phyloP scores from a whole-genome alignment of 2,329 filamentous ascomycete genomes.

The Penicillium sp. region DNA sequence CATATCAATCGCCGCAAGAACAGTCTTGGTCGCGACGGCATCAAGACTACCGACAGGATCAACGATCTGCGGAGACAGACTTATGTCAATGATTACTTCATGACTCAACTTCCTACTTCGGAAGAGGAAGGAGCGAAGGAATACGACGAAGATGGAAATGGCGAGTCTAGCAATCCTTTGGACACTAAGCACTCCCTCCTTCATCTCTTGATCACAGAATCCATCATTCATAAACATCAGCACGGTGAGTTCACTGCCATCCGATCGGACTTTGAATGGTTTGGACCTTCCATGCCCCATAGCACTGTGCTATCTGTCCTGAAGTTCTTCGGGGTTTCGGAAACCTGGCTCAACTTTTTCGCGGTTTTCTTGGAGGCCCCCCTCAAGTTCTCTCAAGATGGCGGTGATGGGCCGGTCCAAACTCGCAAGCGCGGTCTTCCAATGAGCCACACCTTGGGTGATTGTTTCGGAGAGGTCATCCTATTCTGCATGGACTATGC shows the following conservation, averaged over 20 bases:
- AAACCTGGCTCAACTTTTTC: slow-evolving; percentile 62
- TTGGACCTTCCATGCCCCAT: slow-evolving; percentile 61
- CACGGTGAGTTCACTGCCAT: slow-evolving; percentile 55
- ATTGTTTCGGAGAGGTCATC: slow-evolving; percentile 60
- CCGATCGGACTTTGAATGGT: slow-evolving; percentile 61
- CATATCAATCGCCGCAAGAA: slow-evolving; percentile 47
- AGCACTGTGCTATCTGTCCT: slow-evolving; percentile 59
- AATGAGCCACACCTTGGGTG: slow-evolving; percentile 60
- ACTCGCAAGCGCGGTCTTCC: slow-evolving; percentile 60
- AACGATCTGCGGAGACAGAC: slow-evolving; percentile 36
- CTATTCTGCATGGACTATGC: slow-evolving; percentile 68
- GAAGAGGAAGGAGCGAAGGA: slow-evolving; percentile 39
- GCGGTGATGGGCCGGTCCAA: slow-evolving; percentile 45
- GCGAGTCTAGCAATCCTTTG: slow-evolving; percentile 45
- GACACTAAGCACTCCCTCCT: slow-evolving; percentile 59
- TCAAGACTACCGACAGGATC: slow-evolving; percentile 20
- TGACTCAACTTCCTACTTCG: slow-evolving; percentile 55
- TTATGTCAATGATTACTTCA: slow-evolving; percentile 54
- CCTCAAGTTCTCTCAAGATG: slow-evolving; percentile 59
- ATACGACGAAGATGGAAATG: slow-evolving; percentile 41
- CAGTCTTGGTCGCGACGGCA: slow-evolving; percentile 38
- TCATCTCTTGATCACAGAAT: slow-evolving; percentile 58
- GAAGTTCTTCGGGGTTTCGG: slow-evolving; percentile 60
- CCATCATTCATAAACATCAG: slow-evolving; percentile 52
- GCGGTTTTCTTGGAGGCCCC: slow-evolving; percentile 60